These are phyloP conservation scores for Tieghemiomyces parasiticus DNA, from an alignment of 192 early-diverging fungal genomes.

Conservation along the genomic window DNA sequence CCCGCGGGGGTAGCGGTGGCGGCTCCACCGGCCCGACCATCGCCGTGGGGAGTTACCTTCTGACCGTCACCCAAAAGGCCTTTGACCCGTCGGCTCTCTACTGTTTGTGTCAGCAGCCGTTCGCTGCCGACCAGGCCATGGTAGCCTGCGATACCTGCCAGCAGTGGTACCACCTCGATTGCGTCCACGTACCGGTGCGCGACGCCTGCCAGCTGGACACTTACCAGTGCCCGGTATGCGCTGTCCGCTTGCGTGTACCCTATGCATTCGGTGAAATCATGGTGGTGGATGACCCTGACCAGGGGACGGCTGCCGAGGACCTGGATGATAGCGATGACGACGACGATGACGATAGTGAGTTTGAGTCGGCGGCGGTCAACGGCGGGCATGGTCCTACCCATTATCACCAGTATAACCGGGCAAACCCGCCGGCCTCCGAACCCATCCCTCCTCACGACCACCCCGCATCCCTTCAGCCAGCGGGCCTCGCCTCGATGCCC, in stretches of 20 bases:
- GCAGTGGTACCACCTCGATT: slow-evolving; percentile 40
- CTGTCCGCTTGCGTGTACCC: slow-evolving; percentile 3
- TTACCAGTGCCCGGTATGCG: slow-evolving; percentile 8
- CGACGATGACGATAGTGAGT: too few relatives aligned
- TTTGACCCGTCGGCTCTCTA: slow-evolving; percentile 18
- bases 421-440: too few relatives aligned
- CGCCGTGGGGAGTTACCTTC: slow-evolving; percentile 15
- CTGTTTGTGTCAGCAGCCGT: slow-evolving; percentile 25
- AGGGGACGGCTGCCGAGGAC: slow-evolving; percentile 33
- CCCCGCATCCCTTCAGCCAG: too few relatives aligned
- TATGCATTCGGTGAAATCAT: slow-evolving; percentile 9
- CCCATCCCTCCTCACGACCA: too few relatives aligned
- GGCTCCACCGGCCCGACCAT: slow-evolving; percentile 12
- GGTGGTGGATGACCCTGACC: slow-evolving; percentile 22
- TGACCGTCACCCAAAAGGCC: slow-evolving; percentile 10
- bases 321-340: too few relatives aligned
- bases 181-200: slow-evolving; percentile 29
- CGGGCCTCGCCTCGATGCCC: too few relatives aligned
- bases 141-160: slow-evolving; percentile 48
- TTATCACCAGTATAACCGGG: too few relatives aligned
- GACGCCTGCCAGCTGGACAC: slow-evolving; percentile 11
- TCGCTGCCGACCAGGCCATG: slow-evolving; percentile 20
- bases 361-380: not conserved
- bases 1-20: slow-evolving; percentile 14
- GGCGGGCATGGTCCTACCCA: slow-evolving; percentile 21